A percentile compares a stretch with the other conserved stretches of the same genome.
Conservation (phyloP, 1,139 yeast genomes). For the Suhomyces bokatorum region DNA sequence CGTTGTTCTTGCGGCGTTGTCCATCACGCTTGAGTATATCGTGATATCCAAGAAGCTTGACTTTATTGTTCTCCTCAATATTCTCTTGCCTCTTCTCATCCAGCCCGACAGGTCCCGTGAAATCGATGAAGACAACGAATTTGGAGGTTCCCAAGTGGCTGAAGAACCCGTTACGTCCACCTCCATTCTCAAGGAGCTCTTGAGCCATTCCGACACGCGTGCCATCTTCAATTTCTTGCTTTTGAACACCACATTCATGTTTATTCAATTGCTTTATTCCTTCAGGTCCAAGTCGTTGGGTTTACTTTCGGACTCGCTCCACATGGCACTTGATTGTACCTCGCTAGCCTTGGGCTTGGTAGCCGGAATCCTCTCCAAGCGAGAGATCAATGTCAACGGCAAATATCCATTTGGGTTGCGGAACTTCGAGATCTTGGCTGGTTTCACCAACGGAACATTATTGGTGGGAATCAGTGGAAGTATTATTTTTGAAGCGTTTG, state of each 20-base stretch:
- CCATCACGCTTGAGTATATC: conserved; percentile 25
- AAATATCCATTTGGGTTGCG: conserved; percentile 84
- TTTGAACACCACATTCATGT: conserved; percentile 89
- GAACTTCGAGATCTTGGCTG: conserved; percentile 87
- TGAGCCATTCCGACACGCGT: conserved; percentile 71
- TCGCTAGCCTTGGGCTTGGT: conserved; percentile 86
- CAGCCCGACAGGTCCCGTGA: conserved; percentile 18
- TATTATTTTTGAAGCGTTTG: conserved; percentile 82
- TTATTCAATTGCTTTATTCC: conserved; percentile 87
- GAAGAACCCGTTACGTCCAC: conserved; percentile 6
- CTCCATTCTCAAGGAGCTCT: conserved; percentile 39
- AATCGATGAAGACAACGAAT: conserved; percentile 7
- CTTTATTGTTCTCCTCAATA: conserved; percentile 14
- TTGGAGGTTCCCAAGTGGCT: not conserved
- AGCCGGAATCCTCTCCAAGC: conserved; percentile 66
- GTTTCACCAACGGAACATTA: conserved; percentile 90
- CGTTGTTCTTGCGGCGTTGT: conserved; percentile 20
- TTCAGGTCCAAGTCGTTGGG: conserved; percentile 92
- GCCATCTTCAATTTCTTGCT: conserved; percentile 86
- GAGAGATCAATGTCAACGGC: conserved; percentile 53
- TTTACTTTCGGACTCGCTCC: conserved; percentile 85
- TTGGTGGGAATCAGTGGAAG: conserved; percentile 87
- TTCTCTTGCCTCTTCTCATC: conserved; percentile 21
- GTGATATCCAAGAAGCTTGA: conserved; percentile 17
- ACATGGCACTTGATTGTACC: conserved; percentile 93